These are phyloP conservation scores for Candida gigantensis DNA, from an alignment of 1,139 yeast species.

Conservation along the genomic window DNA sequence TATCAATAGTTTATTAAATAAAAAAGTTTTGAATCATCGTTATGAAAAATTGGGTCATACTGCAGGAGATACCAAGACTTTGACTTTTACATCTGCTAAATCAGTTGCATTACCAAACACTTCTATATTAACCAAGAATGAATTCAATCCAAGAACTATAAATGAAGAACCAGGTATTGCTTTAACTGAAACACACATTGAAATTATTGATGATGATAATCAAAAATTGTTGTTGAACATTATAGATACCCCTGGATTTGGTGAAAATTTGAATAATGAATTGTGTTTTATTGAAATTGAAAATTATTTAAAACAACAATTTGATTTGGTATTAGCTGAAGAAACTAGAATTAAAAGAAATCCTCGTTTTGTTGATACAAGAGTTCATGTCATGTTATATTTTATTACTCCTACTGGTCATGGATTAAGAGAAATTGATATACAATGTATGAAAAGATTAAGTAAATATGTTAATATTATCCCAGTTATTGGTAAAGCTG, in stretches of 20 bases:
- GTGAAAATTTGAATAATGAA: conserved; percentile 67
- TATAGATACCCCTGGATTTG: conserved; percentile 80
- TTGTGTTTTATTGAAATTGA: conserved; percentile 69
- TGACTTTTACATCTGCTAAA: conserved; percentile 52
- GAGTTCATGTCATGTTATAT: conserved; percentile 72
- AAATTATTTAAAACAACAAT: conserved; percentile 80
- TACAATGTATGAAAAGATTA: conserved; percentile 74
- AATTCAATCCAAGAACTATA: conserved; percentile 45
- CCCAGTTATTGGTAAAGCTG: conserved; percentile 87
- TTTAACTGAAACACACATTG: conserved; percentile 68
- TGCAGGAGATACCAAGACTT: conserved; percentile 46
- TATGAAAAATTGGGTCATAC: conserved; percentile 36
- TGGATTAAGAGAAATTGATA: conserved; percentile 72
- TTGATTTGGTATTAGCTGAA: conserved; percentile 88
- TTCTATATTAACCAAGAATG: conserved; percentile 42
- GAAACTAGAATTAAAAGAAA: conserved; percentile 90
- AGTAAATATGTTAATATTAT: conserved; percentile 82
- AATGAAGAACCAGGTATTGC: conserved; percentile 62
- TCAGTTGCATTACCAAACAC: conserved; percentile 53
- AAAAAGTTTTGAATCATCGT: conserved; percentile 59
- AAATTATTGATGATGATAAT: conserved; percentile 75
- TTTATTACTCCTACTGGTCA: conserved; percentile 78
- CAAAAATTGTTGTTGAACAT: conserved; percentile 62
- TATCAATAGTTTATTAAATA: conserved; percentile 70
- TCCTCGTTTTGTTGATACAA: conserved; percentile 74